Evolutionary conservation across 495 filamentous ascomycete species (phyloP).

Genomic region (Talaromyces adpressus): DNA sequence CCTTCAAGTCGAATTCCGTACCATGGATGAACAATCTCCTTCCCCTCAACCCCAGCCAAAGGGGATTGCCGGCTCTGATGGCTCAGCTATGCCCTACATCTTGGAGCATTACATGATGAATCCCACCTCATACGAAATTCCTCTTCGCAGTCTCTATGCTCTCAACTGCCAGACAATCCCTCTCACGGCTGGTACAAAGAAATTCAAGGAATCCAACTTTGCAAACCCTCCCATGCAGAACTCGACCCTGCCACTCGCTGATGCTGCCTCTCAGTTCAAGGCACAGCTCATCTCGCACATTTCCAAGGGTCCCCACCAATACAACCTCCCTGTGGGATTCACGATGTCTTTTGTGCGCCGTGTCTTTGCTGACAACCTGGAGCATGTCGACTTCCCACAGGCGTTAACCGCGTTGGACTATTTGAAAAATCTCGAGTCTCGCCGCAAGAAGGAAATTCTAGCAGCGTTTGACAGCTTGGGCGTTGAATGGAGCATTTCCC

Average conservation of each 20-base stretch:
- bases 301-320: conserved; percentile 53
- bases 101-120: conserved; percentile 64
- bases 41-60: background rate
- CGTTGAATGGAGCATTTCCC: conserved; percentile 24
- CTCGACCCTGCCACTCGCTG: conserved; percentile 15
- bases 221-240: conserved; percentile 30
- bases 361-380: conserved; percentile 51
- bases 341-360: conserved; percentile 57
- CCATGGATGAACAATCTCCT: background rate
- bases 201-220: conserved; percentile 26
- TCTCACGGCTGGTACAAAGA: conserved; percentile 20
- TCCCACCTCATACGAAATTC: conserved; percentile 62
- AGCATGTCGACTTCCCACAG: conserved; percentile 63
- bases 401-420: conserved; percentile 67
- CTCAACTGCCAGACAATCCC: conserved; percentile 54
- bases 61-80: conserved; percentile 26
- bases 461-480: conserved; percentile 37
- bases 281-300: conserved; percentile 58
- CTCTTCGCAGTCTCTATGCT: conserved; percentile 66
- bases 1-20: background rate
- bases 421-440: conserved; percentile 58
- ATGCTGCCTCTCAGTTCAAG: conserved; percentile 53
- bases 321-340: conserved; percentile 60
- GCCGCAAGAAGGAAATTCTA: conserved; percentile 54
- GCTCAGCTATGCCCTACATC: conserved; percentile 48